Base-by-base conservation (phyloP, 1,284 basidiomycete genomes). In the Cystobasidiaceae sp. region DNA sequence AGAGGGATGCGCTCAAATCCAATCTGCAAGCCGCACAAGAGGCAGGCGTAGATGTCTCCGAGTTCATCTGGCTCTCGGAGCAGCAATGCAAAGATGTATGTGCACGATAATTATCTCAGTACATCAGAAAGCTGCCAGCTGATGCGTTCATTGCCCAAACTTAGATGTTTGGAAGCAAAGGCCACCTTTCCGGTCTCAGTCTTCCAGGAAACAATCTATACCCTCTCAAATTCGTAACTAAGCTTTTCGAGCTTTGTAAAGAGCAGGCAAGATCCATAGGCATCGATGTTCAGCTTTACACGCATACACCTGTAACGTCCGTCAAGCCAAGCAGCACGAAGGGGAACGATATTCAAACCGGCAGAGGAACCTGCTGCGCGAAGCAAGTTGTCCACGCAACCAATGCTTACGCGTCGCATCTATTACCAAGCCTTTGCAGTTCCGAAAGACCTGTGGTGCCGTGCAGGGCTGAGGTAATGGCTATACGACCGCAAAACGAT, bases 301-400 rank as follows among this genome's bases (percentile, higher is more conserved):
- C 88, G 0, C 81, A 81, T 59, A 87, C 87, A 0, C 84, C 87
- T 1, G 86, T 86, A 25, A 83, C 78, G 1, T 69, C 77, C 13
- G 78, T 88, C 58, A 57, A 72, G 0, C 68, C 74, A 58, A n/a
- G 30, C 61, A 17, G 30, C 68, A 11, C 30, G 33, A 8, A 77
- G 77, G 17, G 75, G 78, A 9, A 87, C 84, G 83, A 70, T 73
- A 0, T 87, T 1, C 71, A 75, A 3, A 89, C 88, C 0, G 81
- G 83, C 0, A 81, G 86, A 30, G 87, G 88, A 2, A 50, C 73
- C 0, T 73, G 88, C 32, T 37, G 74, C 2, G 85, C 86, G 68
- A 76, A 80, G 11, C 82, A 83, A 65, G 80, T 92, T 41, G 75
- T 92, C 1, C 88, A 92, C 71, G 88, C 88, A 0, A 90, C 88